Conservation (phyloP, 768 basidiomycete genomes). For the Boletellus ananas region DNA sequence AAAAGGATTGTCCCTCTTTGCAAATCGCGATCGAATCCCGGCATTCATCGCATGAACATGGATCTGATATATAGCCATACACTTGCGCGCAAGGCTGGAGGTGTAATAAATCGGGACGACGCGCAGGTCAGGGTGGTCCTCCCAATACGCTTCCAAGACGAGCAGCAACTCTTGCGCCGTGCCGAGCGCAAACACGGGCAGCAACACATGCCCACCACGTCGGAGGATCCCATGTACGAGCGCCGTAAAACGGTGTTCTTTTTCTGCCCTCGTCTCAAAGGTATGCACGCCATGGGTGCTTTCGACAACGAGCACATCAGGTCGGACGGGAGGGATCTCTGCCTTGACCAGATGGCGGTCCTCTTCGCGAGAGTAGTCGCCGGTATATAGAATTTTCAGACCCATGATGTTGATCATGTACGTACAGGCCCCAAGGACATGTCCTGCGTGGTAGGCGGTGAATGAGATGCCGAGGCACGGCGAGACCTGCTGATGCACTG, state of each 20-base stretch:
- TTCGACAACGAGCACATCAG: slow-evolving; percentile 94
- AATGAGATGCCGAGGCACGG: slow-evolving; percentile 90
- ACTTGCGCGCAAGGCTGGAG: slow-evolving; percentile 88
- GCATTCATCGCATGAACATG: slow-evolving; percentile 97
- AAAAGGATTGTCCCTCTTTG: slow-evolving; percentile 93
- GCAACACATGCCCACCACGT: slow-evolving; percentile 88
- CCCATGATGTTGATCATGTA: slow-evolving; percentile 95
- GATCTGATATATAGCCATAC: slow-evolving; percentile 96
- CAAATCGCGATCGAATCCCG: slow-evolving; percentile 84
- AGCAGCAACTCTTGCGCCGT: slow-evolving; percentile 91
- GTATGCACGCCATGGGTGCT: slow-evolving; percentile 96
- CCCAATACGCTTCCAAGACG: slow-evolving; percentile 95
- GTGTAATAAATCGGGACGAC: slow-evolving; percentile 92
- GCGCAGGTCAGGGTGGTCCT: slow-evolving; percentile 88
- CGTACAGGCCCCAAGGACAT: slow-evolving; percentile 97
- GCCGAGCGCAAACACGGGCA: slow-evolving; percentile 92
- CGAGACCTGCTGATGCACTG: slow-evolving; percentile 85
- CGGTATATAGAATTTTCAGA: slow-evolving; percentile 90
- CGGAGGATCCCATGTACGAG: slow-evolving; percentile 91
- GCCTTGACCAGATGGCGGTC: slow-evolving; percentile 95
- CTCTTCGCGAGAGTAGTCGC: slow-evolving; percentile 96
- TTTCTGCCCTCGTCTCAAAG: slow-evolving; percentile 79
- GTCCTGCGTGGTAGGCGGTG: slow-evolving; percentile 95
- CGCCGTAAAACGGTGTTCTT: slow-evolving; percentile 83
- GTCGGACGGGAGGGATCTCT: slow-evolving; percentile 83